Conservation (phyloP, 2,329 filamentous ascomycete species). For the Pseudogymnoascus sp. region DNA sequence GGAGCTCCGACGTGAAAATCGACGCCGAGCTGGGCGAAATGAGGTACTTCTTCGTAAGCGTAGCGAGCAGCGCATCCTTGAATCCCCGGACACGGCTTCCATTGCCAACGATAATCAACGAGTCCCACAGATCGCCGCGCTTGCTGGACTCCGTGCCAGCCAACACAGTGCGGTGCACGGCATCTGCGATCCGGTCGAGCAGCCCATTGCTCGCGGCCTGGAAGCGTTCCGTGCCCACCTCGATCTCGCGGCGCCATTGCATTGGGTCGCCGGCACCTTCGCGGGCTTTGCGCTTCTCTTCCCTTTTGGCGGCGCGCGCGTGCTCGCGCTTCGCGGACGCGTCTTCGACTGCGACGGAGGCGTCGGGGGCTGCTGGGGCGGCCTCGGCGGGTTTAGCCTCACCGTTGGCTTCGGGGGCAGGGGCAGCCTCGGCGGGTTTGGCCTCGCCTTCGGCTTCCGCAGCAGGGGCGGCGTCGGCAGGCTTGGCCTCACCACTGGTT, state of each 20-base stretch:
- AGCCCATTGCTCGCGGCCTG: constrained; percentile 61
- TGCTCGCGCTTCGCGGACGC: constrained; percentile 22
- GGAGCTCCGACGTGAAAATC: constrained; percentile 94
- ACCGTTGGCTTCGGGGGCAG: neutral
- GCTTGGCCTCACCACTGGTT: constrained; percentile 5
- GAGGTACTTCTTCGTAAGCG: constrained; percentile 72
- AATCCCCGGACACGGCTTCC: constrained; percentile 69
- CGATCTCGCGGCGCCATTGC: constrained; percentile 58
- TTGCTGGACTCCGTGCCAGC: constrained; percentile 78
- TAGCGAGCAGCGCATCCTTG: constrained; percentile 78
- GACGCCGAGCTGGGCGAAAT: constrained; percentile 88
- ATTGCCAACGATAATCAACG: constrained; percentile 84
- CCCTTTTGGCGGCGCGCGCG: constrained; percentile 21
- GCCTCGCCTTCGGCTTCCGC: constrained; percentile 11
- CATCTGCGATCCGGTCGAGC: constrained; percentile 74
- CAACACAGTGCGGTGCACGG: constrained; percentile 77
- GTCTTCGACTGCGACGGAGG: constrained; percentile 17
- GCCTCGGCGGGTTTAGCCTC: constrained; percentile 3
- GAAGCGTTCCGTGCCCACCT: constrained; percentile 71
- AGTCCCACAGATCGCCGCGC: constrained; percentile 84
- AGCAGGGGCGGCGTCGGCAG: constrained; percentile 12
- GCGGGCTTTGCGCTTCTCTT: constrained; percentile 24
- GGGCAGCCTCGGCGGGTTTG: constrained; percentile 14
- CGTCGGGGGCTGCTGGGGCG: constrained; percentile 11
- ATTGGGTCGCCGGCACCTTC: constrained; percentile 36